Percentiles rank a stretch among this genome's conserved stretches.
Conservation (phyloP, 768 basidiomycete genomes). For the Naganishia randhawae region DNA sequence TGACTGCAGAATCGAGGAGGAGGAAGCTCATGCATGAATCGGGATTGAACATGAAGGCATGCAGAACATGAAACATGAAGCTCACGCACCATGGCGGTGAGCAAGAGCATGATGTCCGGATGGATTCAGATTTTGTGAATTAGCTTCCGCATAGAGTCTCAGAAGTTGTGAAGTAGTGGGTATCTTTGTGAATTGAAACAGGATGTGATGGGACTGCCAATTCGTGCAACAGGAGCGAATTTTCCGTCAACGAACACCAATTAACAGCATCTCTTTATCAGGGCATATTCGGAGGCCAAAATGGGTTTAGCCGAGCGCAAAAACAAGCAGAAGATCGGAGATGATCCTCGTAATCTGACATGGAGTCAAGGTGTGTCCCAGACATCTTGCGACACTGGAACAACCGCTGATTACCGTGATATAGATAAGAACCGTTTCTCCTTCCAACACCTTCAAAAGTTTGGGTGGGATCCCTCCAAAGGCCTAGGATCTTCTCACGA, state of each 20-base stretch:
- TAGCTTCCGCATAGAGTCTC: constrained; percentile 2
- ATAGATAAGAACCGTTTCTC: constrained; percentile 48
- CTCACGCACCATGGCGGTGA: neutral
- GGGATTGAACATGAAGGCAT: too few species aligned
- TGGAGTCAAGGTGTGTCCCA: constrained; percentile 43
- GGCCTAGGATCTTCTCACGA: constrained; percentile 43
- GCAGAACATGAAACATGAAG: too few species aligned
- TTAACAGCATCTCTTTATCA: neutral
- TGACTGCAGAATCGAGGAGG: too few species aligned
- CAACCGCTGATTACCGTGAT: neutral
- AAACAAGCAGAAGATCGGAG: constrained; percentile 43
- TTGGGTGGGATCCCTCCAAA: constrained; percentile 46
- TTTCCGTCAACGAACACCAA: neutral
- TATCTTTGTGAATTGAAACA: neutral
- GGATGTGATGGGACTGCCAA: too few species aligned
- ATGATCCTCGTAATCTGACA: constrained; percentile 51
- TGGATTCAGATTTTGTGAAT: neutral
- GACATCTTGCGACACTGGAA: neutral
- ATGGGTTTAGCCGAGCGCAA: constrained; percentile 30
- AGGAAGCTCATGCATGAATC: too few species aligned
- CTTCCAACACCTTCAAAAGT: constrained; percentile 46
- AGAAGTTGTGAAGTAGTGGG: constrained; percentile 1
- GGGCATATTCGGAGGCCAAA: neutral
- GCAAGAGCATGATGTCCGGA: neutral
- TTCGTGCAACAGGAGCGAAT: too few species aligned